phyloP scores from a whole-genome alignment of 1,284 basidiomycete genomes.

The Sporisorium graminicola region DNA sequence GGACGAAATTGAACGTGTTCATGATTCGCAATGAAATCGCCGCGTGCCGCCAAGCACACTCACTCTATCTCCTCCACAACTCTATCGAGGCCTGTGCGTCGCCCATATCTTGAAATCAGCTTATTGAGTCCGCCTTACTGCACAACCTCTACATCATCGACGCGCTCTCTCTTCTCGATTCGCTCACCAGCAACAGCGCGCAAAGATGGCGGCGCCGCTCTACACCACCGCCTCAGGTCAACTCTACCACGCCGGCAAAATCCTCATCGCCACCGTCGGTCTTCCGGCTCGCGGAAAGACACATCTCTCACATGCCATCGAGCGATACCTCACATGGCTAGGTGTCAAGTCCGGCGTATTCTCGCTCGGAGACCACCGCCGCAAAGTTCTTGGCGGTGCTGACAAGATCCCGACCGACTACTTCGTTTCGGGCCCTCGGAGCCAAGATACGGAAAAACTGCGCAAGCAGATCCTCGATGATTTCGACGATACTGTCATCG shows the following conservation, averaged over 20 bases:
- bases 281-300: constrained; percentile 90
- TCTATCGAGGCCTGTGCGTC: constrained; percentile 12
- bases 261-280: constrained; percentile 90
- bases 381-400: constrained; percentile 88
- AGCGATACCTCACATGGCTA: constrained; percentile 96
- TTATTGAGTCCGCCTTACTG: background rate
- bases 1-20: background rate
- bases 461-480: constrained; percentile 81
- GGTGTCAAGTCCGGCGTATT: constrained; percentile 96
- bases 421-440: constrained; percentile 75
- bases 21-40: background rate
- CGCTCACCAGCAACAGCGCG: background rate
- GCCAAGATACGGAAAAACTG: constrained; percentile 80
- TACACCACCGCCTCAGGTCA: constrained; percentile 73
- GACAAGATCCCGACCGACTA: constrained; percentile 91
- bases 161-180: background rate
- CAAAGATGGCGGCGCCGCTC: constrained; percentile 68
- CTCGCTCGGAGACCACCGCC: constrained; percentile 91
- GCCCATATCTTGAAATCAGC: background rate
- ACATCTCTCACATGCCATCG: constrained; percentile 92
- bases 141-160: background rate
- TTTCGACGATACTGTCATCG: constrained; percentile 87
- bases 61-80: constrained; percentile 20
- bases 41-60: no score
- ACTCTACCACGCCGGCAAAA: constrained; percentile 94